Percentiles rank a stretch among this genome's conserved stretches.
Evolutionary conservation across 176 grass and related monocot species (phyloP).

Genomic region (Panicum miliaceum): DNA sequence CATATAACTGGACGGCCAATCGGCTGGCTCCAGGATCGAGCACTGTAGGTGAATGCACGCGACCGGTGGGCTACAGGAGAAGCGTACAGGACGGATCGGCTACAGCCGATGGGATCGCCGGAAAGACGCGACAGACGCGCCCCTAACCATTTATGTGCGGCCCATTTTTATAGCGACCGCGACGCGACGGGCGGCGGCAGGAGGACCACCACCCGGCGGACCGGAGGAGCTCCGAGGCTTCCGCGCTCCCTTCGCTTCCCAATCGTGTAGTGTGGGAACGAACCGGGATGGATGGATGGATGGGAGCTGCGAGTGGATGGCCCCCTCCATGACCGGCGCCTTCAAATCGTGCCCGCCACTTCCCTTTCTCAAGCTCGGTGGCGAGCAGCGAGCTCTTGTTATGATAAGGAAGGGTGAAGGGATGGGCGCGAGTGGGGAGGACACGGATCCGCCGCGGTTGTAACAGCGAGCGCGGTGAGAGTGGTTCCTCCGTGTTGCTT

Average conservation of each 20-base stretch:
- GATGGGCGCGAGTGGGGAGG: no score
- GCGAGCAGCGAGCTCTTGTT: background rate
- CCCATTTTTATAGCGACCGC: conserved; percentile 35
- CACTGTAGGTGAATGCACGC: conserved; percentile 7
- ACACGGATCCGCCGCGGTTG: no score
- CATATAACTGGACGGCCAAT: no score
- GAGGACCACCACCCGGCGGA: conserved; percentile 43
- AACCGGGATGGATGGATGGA: background rate
- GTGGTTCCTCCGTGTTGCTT: background rate
- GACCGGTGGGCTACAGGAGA: background rate
- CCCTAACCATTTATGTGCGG: background rate
- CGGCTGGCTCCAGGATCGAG: background rate
- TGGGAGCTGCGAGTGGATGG: background rate
- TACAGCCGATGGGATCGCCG: background rate
- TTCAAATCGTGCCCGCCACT: conserved; percentile 30
- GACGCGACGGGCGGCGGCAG: background rate
- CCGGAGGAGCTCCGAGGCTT: no score
- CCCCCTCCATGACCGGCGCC: conserved; percentile 1
- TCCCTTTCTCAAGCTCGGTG: background rate
- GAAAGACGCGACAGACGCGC: background rate
- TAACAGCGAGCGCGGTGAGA: background rate
- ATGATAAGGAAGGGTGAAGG: background rate
- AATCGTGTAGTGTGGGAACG: background rate
- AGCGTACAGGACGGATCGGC: background rate
- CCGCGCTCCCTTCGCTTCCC: background rate